phyloP scores from a whole-genome alignment of 179 eudicot species.

The Corrigiola litoralis region DNA sequence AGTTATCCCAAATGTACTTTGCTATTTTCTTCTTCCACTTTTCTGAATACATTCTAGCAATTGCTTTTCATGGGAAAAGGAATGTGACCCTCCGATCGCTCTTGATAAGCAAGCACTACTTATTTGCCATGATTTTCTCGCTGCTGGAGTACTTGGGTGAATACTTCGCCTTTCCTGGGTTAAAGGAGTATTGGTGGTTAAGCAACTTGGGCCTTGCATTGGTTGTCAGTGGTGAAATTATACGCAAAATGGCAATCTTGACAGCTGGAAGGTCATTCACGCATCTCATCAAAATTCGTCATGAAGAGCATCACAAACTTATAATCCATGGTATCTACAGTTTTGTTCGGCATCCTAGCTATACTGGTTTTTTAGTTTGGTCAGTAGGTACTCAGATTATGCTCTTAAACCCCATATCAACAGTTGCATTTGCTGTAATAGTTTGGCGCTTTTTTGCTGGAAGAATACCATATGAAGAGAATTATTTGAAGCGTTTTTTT shows the following conservation, averaged over 20 bases:
- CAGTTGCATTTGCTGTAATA: slow-evolving; percentile 55
- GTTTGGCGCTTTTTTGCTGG: slow-evolving; percentile 70
- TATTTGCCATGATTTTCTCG: slow-evolving; percentile 69
- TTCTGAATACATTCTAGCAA: slow-evolving; percentile 51
- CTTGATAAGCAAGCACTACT: slow-evolving; percentile 62
- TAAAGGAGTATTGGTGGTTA: slow-evolving; percentile 67
- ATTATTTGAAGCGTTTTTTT: slow-evolving; percentile 72
- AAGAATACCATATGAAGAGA: slow-evolving; percentile 87
- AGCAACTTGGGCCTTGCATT: slow-evolving; percentile 68
- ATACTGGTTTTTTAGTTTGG: slow-evolving; percentile 81
- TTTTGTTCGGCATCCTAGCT: slow-evolving; percentile 76
- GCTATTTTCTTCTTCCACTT: slow-evolving; percentile 37
- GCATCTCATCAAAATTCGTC: slow-evolving; percentile 63
- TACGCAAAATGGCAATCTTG: slow-evolving; percentile 63
- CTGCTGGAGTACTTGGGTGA: slow-evolving; percentile 65
- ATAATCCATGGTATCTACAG: slow-evolving; percentile 63
- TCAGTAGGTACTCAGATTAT: slow-evolving; percentile 82
- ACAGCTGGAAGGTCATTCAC: slow-evolving; percentile 84
- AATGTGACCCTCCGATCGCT: slow-evolving; percentile 67
- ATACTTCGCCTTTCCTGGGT: slow-evolving; percentile 47
- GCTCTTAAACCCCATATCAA: slow-evolving; percentile 78
- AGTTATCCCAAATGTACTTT: slow-evolving; percentile 31
- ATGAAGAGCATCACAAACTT: slow-evolving; percentile 65
- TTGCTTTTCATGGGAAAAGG: slow-evolving; percentile 58
- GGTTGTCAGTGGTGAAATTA: slow-evolving; percentile 61